phyloP scores from a whole-genome alignment of 768 basidiomycete species.

The Amyloporia xantha region DNA sequence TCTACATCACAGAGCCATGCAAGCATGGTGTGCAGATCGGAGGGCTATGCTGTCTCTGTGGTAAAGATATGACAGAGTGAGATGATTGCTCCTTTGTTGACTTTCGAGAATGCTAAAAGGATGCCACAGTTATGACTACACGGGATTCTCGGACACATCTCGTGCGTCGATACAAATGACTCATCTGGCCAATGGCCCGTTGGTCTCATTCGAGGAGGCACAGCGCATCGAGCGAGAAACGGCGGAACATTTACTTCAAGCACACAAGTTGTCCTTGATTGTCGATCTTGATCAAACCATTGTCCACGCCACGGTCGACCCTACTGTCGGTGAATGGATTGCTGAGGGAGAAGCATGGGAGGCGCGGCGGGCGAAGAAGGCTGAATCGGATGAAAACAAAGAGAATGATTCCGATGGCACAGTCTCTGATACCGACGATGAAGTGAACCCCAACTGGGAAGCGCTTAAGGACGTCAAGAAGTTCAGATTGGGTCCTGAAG shows the following conservation, averaged over 20 bases:
- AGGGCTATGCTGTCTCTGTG: slow-evolving; percentile 90
- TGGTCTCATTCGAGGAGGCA: slow-evolving; percentile 90
- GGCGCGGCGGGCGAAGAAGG: slow-evolving; percentile 41
- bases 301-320: slow-evolving; percentile 97
- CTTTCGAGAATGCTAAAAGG: slow-evolving; percentile 12
- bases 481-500: slow-evolving; percentile 83
- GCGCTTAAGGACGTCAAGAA: slow-evolving; percentile 86
- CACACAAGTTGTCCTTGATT: slow-evolving; percentile 84
- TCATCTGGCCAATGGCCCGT: slow-evolving; percentile 86
- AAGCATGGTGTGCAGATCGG: slow-evolving; percentile 91
- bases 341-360: slow-evolving; percentile 80
- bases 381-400: slow-evolving; percentile 24
- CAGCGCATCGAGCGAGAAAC: slow-evolving; percentile 82
- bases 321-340: slow-evolving; percentile 98
- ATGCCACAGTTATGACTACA: slow-evolving; percentile 66
- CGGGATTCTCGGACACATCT: slow-evolving; percentile 78
- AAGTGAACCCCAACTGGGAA: slow-evolving; percentile 89
- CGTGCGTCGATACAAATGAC: slow-evolving; percentile 92
- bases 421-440: slow-evolving; percentile 26
- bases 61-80: slow-evolving; percentile 90
- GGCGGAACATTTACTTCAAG: slow-evolving; percentile 66
- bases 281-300: slow-evolving; percentile 99
- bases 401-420: slow-evolving; percentile 35
- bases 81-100: slow-evolving; percentile 23
- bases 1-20: slow-evolving; percentile 83